Evolutionary conservation across 805 yeast species (phyloP).

Genomic region (Yamadazyma olivae): DNA sequence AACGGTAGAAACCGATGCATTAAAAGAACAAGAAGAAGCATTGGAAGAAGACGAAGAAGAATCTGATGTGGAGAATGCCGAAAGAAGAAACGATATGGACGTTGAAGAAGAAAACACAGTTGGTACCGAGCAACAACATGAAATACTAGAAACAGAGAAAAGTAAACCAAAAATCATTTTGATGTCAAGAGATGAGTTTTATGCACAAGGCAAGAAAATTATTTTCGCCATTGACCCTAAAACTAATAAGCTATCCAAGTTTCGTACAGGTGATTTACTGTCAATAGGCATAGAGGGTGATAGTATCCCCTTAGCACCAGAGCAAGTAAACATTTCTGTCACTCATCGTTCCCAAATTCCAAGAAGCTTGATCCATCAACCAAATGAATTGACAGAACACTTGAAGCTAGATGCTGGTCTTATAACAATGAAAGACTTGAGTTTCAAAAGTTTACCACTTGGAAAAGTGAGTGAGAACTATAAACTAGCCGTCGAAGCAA

Average conservation of each 20-base stretch:
- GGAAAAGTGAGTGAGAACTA: slow-evolving; percentile 63
- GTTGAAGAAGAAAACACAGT: slow-evolving; percentile 7
- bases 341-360: slow-evolving; percentile 31
- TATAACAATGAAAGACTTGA: slow-evolving; percentile 67
- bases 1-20: not conserved
- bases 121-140: too few species aligned
- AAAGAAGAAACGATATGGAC: slow-evolving; percentile 5
- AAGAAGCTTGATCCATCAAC: slow-evolving; percentile 35
- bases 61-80: not conserved
- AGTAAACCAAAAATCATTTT: not conserved
- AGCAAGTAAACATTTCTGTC: slow-evolving; percentile 28
- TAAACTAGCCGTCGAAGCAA: slow-evolving; percentile 53
- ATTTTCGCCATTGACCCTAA: slow-evolving; percentile 33
- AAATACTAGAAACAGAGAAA: not conserved
- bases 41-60: not conserved
- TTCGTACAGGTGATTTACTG: slow-evolving; percentile 19
- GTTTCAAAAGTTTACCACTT: slow-evolving; percentile 64
- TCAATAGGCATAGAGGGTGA: too few species aligned
- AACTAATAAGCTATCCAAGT: slow-evolving; percentile 27
- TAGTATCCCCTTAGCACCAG: slow-evolving; percentile 36
- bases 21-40: not conserved
- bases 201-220: slow-evolving; percentile 4
- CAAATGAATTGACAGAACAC: slow-evolving; percentile 35
- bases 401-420: slow-evolving; percentile 48
- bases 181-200: slow-evolving; percentile 8